Evolutionary conservation across 495 filamentous ascomycete species (phyloP).

Genomic region (Neurospora sp.): DNA sequence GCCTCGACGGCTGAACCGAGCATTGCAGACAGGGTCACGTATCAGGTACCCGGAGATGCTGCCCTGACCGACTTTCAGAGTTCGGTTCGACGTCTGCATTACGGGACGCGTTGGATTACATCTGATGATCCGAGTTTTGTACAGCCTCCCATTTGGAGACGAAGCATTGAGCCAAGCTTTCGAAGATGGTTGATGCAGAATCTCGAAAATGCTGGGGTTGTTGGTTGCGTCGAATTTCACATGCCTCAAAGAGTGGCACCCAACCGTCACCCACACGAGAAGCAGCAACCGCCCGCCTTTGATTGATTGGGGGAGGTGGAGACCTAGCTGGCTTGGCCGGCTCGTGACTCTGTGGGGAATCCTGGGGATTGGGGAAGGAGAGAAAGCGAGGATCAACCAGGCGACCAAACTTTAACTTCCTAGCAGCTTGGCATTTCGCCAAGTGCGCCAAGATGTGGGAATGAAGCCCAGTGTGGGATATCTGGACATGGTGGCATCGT

Average conservation of each 20-base stretch:
- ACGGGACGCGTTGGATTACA: background rate
- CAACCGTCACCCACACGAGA: background rate
- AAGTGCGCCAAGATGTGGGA: background rate
- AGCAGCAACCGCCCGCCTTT: background rate
- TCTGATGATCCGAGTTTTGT: background rate
- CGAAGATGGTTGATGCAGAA: background rate
- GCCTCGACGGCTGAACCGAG: background rate
- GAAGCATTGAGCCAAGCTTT: background rate
- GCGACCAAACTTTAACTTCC: background rate
- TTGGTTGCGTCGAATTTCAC: background rate
- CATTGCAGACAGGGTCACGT: background rate
- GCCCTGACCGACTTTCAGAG: background rate
- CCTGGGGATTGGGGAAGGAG: background rate
- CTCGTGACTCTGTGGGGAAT: conserved; percentile 16
- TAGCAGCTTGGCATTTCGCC: background rate
- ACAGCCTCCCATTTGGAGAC: background rate
- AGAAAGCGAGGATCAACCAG: background rate
- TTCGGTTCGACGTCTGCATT: background rate
- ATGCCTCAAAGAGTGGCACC: background rate
- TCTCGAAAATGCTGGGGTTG: background rate
- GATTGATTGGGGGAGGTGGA: background rate
- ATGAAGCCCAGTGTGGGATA: background rate
- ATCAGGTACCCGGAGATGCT: background rate
- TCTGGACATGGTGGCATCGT: background rate
- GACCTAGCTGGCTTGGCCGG: background rate